Percentiles rank a stretch among this genome's conserved stretches.
Conservation (phyloP, 1,139 yeast species). For the Candida labiduridarum region DNA sequence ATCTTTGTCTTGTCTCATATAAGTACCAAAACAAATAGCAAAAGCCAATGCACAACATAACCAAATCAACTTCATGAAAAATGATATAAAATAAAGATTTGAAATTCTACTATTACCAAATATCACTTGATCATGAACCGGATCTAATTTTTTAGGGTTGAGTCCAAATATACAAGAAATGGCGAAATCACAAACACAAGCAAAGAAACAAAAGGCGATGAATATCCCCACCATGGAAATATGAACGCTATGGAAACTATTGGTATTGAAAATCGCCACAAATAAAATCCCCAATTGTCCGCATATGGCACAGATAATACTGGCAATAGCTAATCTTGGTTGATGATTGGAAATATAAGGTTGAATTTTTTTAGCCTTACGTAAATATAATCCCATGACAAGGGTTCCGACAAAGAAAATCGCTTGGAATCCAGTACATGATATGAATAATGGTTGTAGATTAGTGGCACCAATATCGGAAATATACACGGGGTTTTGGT, state of each 20-base stretch:
- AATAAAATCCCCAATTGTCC: constrained; percentile 81
- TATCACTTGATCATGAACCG: constrained; percentile 41
- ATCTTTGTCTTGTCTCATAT: constrained; percentile 37
- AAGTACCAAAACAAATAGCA: constrained; percentile 69
- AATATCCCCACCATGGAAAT: constrained; percentile 72
- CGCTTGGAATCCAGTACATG: constrained; percentile 81
- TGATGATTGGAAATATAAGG: constrained; percentile 54
- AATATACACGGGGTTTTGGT: constrained; percentile 66
- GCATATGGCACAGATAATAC: constrained; percentile 56
- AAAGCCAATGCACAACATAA: constrained; percentile 64
- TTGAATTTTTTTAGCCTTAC: constrained; percentile 42
- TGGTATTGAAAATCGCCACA: constrained; percentile 75
- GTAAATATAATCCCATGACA: constrained; percentile 56
- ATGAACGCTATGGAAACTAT: constrained; percentile 61
- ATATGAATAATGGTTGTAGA: constrained; percentile 78
- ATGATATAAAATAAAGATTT: constrained; percentile 53
- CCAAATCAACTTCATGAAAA: constrained; percentile 64
- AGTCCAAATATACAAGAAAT: constrained; percentile 66
- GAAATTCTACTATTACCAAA: constrained; percentile 42
- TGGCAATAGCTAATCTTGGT: constrained; percentile 48
- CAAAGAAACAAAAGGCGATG: constrained; percentile 67
- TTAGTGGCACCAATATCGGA: constrained; percentile 87
- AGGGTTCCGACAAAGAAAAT: constrained; percentile 71
- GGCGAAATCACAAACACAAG: constrained; percentile 61
- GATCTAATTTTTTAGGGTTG: constrained; percentile 43